These are phyloP conservation scores for Silene conica DNA, from an alignment of 148 eudicot genomes.

Conservation along the genomic window DNA sequence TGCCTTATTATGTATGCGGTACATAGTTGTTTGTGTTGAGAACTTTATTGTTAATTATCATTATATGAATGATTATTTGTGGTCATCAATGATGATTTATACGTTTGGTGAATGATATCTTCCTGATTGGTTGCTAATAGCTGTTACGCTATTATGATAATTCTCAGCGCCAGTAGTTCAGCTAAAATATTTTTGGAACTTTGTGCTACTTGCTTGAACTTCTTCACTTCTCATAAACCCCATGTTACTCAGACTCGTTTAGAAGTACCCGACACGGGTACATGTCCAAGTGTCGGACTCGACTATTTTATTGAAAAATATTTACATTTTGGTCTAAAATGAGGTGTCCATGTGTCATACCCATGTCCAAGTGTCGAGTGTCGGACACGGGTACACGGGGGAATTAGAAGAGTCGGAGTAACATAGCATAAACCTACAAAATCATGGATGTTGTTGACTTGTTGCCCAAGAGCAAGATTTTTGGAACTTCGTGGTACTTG, in stretches of 20 bases:
- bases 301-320: too few species aligned
- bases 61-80: not conserved
- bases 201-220: conserved; percentile 8
- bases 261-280: too few species aligned
- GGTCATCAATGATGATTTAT: not conserved
- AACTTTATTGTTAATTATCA: not conserved
- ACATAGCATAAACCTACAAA: not conserved
- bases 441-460: not conserved
- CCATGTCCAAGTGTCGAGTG: too few species aligned
- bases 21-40: not conserved
- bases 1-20: not conserved
- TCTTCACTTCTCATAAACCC: not conserved
- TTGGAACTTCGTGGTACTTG: too few species aligned
- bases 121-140: not conserved
- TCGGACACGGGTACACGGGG: too few species aligned
- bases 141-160: not conserved
- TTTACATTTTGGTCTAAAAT: too few species aligned
- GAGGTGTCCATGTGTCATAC: too few species aligned
- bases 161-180: not conserved
- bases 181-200: not conserved
- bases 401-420: too few species aligned
- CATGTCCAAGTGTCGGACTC: too few species aligned
- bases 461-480: too few species aligned
- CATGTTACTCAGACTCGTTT: too few species aligned
- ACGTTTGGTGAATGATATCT: not conserved